A percentile compares a stretch with the other conserved stretches of the same genome.
These are phyloP conservation scores for Fusarium sp. DNA, from an alignment of 2,329 filamentous ascomycete species.

Conservation along the genomic window DNA sequence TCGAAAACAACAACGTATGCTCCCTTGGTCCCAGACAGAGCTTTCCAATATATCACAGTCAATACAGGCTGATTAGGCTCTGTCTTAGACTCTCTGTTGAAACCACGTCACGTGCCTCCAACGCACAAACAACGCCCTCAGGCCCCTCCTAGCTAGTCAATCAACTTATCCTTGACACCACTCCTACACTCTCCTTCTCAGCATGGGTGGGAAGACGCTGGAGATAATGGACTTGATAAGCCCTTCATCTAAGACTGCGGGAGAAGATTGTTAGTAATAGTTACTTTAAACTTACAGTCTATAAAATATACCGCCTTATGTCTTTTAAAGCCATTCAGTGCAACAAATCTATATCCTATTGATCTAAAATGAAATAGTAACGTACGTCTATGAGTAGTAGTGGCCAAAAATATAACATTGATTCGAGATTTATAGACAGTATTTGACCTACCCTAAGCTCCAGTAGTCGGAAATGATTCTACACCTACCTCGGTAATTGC, in stretches of 20 bases:
- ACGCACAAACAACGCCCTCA: too few species aligned
- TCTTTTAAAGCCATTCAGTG: fast-evolving
- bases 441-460: neutral
- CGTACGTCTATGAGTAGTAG: fast-evolving
- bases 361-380: fast-evolving
- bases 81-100: neutral
- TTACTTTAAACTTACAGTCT: neutral
- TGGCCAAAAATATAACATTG: fast-evolving
- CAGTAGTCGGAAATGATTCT: too few species aligned
- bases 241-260: fast-evolving
- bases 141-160: too few species aligned
- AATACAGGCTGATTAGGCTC: neutral
- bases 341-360: fast-evolving
- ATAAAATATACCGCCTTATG: fast-evolving
- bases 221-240: fast-evolving
- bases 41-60: neutral
- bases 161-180: too few species aligned
- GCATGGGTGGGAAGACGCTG: neutral
- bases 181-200: neutral
- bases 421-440: fast-evolving
- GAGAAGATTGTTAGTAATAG: fast-evolving
- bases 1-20: fast-evolving
- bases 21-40: neutral
- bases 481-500: fast-evolving
- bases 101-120: too few species aligned